phyloP scores from a whole-genome alignment of 371 early-diverging fungal genomes.

The Mucor irregularis region DNA sequence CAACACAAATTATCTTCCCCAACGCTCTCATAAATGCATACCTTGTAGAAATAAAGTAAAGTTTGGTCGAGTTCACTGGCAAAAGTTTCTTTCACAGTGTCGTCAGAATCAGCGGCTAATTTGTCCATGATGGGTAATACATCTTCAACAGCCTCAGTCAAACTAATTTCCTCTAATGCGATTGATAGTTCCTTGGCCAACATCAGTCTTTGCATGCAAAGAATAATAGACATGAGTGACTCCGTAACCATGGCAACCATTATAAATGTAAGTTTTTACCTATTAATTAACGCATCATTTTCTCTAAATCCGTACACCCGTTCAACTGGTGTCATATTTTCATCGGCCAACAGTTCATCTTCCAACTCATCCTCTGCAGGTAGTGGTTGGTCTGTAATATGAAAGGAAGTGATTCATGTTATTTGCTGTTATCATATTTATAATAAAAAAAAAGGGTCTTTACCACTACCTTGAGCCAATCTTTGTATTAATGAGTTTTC shows the following conservation, averaged over 20 bases:
- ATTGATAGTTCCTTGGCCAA: conserved; percentile 25
- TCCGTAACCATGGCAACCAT: no score
- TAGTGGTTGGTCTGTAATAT: no score
- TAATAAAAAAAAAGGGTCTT: no score
- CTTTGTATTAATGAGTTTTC: no score
- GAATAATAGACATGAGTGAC: no score
- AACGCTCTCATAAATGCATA: no score
- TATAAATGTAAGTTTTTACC: no score
- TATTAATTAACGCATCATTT: conserved; percentile 49
- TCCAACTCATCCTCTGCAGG: conserved; percentile 42
- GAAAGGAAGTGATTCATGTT: no score
- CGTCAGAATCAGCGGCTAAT: conserved; percentile 49
- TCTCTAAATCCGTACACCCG: conserved; percentile 49
- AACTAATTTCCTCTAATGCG: conserved; percentile 41
- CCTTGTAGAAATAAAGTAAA: conserved; percentile 54
- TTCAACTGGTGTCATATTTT: conserved; percentile 48
- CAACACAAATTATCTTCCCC: not conserved
- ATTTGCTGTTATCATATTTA: no score
- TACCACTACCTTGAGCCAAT: no score
- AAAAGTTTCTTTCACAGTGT: conserved; percentile 54
- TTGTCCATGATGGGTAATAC: conserved; percentile 49
- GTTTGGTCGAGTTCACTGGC: conserved; percentile 52
- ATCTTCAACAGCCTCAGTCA: conserved; percentile 47
- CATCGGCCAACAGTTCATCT: conserved; percentile 47
- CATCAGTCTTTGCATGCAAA: conserved; percentile 23